A percentile compares a stretch with the other conserved stretches of the same genome.
phyloP scores from a whole-genome alignment of 2,329 filamentous ascomycete species.

The Aspergillus jensenii region DNA sequence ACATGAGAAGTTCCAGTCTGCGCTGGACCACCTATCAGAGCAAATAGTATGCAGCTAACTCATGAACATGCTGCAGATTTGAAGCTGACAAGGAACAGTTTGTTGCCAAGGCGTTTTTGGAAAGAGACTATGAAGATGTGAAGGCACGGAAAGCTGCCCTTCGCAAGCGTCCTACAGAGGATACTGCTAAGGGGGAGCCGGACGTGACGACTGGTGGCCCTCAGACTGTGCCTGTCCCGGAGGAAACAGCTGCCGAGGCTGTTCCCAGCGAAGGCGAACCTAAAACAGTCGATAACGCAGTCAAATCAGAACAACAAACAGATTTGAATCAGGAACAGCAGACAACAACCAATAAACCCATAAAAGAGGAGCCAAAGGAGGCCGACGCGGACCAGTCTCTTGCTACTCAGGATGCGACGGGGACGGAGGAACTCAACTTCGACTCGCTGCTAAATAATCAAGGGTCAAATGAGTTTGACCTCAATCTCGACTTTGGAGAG shows the following conservation, averaged over 20 bases:
- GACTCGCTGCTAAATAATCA: conserved; percentile 40
- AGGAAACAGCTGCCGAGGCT: conserved; percentile 20
- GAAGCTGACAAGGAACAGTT: conserved; percentile 29
- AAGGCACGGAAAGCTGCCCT: conserved; percentile 32
- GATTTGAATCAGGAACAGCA: conserved; percentile 15
- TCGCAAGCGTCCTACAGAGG: conserved; percentile 22
- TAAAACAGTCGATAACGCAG: conserved; percentile 13
- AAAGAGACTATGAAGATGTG: conserved; percentile 42
- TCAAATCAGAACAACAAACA: conserved; percentile 12
- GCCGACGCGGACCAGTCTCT: conserved; percentile 6
- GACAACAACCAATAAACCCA: conserved; percentile 14
- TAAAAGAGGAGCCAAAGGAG: conserved; percentile 26
- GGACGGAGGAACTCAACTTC: conserved; percentile 38
- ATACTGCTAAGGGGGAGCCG: conserved; percentile 31
- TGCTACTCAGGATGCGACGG: conserved; percentile 26
- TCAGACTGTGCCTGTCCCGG: conserved; percentile 17
- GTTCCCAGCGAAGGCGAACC: conserved; percentile 20
- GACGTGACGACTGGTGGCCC: conserved; percentile 13
- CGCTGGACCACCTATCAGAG: conserved; percentile 42
- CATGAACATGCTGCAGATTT: neutral
- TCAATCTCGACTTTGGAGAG: conserved; percentile 42
- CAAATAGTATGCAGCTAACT: conserved; percentile 38
- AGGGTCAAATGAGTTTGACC: conserved; percentile 35
- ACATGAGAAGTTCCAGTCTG: conserved; percentile 41
- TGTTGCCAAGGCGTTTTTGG: conserved; percentile 44